phyloP scores from a whole-genome alignment of 352 stramenopile species.

The Globisporangium middletonii region DNA sequence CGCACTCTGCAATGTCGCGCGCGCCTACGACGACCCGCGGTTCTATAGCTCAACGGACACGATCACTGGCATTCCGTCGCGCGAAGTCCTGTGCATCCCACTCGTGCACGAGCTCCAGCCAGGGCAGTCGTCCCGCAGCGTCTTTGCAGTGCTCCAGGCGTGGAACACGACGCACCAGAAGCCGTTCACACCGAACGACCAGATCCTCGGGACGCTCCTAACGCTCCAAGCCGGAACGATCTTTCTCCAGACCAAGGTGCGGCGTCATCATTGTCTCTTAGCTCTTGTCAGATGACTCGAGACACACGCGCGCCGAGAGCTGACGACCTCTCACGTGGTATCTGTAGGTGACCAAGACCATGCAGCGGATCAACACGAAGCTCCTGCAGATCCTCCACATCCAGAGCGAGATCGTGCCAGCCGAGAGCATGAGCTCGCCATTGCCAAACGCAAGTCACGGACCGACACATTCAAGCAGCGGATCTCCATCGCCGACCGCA shows the following conservation, averaged over 20 bases:
- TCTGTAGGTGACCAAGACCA: constrained; percentile 21
- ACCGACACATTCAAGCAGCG: not conserved
- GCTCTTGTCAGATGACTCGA: too few species aligned
- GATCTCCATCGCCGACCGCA: not conserved
- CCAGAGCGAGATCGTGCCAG: constrained; percentile 31
- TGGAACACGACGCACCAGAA: constrained; percentile 75
- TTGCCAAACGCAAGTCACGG: not conserved
- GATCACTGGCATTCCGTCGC: constrained; percentile 48
- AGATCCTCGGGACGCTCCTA: constrained; percentile 55
- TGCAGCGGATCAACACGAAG: constrained; percentile 57
- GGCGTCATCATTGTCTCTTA: not conserved
- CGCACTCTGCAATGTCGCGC: constrained; percentile 48
- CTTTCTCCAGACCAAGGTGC: constrained; percentile 40
- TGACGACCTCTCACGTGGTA: not conserved
- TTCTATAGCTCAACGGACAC: constrained; percentile 78
- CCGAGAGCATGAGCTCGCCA: not conserved
- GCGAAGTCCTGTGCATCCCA: constrained; percentile 60
- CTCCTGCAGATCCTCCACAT: constrained; percentile 50
- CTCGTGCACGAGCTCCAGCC: constrained; percentile 50
- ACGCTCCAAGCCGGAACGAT: constrained; percentile 55
- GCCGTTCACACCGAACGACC: constrained; percentile 65
- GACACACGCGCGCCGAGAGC: not conserved
- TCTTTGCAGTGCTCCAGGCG: constrained; percentile 57
- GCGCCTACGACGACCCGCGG: constrained; percentile 62
- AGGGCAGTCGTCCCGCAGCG: constrained; percentile 21